These are phyloP conservation scores for Erodium texanum DNA, from an alignment of 441 rosid species.

Conservation along the genomic window DNA sequence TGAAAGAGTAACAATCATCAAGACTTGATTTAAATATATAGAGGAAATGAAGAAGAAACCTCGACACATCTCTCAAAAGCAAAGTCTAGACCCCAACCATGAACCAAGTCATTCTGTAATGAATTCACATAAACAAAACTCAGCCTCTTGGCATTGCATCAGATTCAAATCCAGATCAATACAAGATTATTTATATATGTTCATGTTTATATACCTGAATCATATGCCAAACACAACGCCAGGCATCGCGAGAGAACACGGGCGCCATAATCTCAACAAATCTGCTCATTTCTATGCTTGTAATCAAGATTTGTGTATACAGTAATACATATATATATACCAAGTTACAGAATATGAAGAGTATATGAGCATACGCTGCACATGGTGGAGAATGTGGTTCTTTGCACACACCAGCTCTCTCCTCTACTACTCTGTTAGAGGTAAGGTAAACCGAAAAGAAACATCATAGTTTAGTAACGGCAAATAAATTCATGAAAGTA, in stretches of 20 bases:
- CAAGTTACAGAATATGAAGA: conserved; percentile 5
- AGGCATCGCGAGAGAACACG: conserved; percentile 81
- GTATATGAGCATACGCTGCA: conserved; percentile 67
- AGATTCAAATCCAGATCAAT: too few relatives aligned
- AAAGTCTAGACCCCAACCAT: conserved; percentile 99
- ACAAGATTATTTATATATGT: too few relatives aligned
- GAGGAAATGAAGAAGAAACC: conserved; percentile 26
- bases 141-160: background rate
- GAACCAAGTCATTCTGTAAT: conserved; percentile 89
- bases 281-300: conserved; percentile 31
- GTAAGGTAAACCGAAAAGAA: too few relatives aligned
- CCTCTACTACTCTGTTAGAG: conserved; percentile 48
- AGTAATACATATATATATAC: too few relatives aligned
- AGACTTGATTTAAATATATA: too few relatives aligned
- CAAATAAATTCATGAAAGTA: background rate
- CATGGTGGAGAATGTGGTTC: conserved; percentile 86
- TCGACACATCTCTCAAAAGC: conserved; percentile 86
- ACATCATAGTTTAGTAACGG: conserved; percentile 5
- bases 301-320: too few relatives aligned
- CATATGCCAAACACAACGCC: conserved; percentile 99
- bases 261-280: conserved; percentile 99
- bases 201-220: conserved; percentile 53
- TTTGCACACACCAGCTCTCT: conserved; percentile 79
- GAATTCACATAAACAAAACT: background rate
- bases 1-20: too few relatives aligned